Evolutionary conservation across 2,329 filamentous ascomycete genomes (phyloP).

Genomic region (Fusarium sp.): DNA sequence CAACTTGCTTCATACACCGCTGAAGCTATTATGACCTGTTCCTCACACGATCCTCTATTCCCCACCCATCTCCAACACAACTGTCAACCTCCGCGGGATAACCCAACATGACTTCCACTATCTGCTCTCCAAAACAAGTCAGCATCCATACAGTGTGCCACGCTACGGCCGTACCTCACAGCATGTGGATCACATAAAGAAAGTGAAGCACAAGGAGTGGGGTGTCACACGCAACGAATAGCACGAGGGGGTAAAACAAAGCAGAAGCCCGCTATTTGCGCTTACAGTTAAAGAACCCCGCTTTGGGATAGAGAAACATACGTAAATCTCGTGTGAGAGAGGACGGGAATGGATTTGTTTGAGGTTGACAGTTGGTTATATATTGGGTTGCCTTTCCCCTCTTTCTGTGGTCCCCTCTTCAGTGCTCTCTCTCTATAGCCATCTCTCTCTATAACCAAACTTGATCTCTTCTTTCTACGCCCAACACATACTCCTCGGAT

Average conservation of each 20-base stretch:
- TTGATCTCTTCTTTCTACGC: neutral
- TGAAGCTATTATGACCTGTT: slow-evolving; percentile 30
- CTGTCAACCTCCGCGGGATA: neutral
- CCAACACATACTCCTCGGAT: neutral
- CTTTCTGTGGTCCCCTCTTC: neutral
- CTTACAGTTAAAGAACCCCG: slow-evolving; percentile 21
- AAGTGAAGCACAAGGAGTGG: slow-evolving; percentile 3
- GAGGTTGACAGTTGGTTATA: slow-evolving; percentile 10
- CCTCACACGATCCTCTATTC: slow-evolving; percentile 24
- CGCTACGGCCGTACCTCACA: neutral
- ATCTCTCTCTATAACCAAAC: neutral
- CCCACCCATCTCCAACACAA: slow-evolving; percentile 11
- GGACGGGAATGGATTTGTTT: slow-evolving; percentile 8
- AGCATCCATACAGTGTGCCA: neutral
- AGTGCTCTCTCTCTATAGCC: neutral
- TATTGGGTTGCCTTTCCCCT: neutral
- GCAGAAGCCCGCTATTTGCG: slow-evolving; percentile 31
- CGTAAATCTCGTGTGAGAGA: slow-evolving; percentile 28
- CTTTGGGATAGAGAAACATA: slow-evolving; percentile 13
- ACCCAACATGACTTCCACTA: neutral
- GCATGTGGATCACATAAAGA: slow-evolving; percentile 3
- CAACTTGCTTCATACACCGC: slow-evolving; percentile 11
- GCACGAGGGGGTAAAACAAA: slow-evolving; percentile 37
- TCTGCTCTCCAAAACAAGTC: neutral
- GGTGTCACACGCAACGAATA: slow-evolving; percentile 31